These are phyloP conservation scores for Aspergillus eucalypticola DNA, from an alignment of 2,329 filamentous ascomycete genomes.

Conservation along the genomic window DNA sequence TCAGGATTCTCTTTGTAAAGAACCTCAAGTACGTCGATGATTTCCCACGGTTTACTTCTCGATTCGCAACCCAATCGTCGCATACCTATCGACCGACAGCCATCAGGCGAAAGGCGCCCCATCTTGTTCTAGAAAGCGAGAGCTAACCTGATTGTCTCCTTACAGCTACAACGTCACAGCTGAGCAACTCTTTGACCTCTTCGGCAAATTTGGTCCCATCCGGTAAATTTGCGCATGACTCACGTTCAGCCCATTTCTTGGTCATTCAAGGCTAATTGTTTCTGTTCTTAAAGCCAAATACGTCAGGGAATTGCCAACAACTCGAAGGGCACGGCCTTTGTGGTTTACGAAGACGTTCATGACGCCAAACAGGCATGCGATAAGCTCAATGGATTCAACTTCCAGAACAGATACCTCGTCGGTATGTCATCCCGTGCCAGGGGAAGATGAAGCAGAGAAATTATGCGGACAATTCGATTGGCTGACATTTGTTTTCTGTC, in stretches of 20 bases:
- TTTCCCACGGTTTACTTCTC: not conserved
- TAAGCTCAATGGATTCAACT: conserved; percentile 99
- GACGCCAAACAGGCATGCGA: conserved; percentile 99
- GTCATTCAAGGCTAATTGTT: conserved; percentile 5
- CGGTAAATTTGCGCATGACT: conserved; percentile 61
- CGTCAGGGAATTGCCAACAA: conserved; percentile 96
- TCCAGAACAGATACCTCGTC: conserved; percentile 98
- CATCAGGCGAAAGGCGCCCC: not conserved
- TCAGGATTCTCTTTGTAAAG: conserved; percentile 99
- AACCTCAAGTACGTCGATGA: conserved; percentile 77
- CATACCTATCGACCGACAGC: conserved; percentile 1
- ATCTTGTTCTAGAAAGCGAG: not conserved
- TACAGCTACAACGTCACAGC: conserved; percentile 95
- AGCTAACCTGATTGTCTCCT: conserved; percentile 16
- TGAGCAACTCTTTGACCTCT: conserved; percentile 97
- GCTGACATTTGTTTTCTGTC: conserved; percentile 10
- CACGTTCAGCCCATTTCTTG: conserved; percentile 10
- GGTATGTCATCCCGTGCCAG: conserved; percentile 59
- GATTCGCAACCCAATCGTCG: conserved; percentile 7
- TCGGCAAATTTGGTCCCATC: conserved; percentile 95
- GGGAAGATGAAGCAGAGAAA: not conserved
- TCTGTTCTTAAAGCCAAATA: conserved; percentile 72
- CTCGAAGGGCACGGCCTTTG: conserved; percentile 97
- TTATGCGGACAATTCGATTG: not conserved
- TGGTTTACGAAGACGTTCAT: conserved; percentile 99